Conservation (phyloP, 2,329 filamentous ascomycete genomes). For the Phialophora tarda region DNA sequence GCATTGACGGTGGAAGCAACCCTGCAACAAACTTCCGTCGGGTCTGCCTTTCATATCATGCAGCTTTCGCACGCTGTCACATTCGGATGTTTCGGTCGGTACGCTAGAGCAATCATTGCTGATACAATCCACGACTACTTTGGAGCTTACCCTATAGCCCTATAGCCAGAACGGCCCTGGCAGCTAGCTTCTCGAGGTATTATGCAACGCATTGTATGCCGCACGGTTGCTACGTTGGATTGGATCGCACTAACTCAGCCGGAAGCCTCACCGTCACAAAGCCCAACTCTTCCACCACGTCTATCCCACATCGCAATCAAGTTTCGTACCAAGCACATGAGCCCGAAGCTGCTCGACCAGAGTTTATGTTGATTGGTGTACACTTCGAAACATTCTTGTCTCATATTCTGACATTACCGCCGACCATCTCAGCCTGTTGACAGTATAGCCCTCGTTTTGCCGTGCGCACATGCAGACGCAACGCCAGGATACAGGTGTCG, state of each 20-base stretch:
- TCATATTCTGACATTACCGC: no score
- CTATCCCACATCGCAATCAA: neutral
- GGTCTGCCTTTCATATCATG: neutral
- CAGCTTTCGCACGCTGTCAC: neutral
- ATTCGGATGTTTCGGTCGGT: neutral
- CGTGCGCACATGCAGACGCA: neutral
- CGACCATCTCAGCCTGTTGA: neutral
- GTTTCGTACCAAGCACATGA: neutral
- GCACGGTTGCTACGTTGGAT: neutral
- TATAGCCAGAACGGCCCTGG: neutral
- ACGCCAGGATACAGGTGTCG: neutral
- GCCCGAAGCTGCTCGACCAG: neutral
- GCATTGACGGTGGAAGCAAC: slow-evolving; percentile 1
- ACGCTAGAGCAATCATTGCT: neutral
- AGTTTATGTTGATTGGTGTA: neutral
- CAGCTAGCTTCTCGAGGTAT: neutral
- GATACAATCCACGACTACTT: neutral
- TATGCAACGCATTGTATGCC: neutral
- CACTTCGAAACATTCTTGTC: neutral
- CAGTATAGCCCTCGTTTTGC: neutral
- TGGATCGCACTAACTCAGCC: neutral
- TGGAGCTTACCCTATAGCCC: neutral
- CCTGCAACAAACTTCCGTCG: neutral
- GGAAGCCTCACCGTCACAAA: neutral
- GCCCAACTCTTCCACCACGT: neutral